A percentile compares a stretch with the other conserved stretches of the same genome.
Evolutionary conservation across 441 rosid species (phyloP).

Genomic region (Omphalea diandra): DNA sequence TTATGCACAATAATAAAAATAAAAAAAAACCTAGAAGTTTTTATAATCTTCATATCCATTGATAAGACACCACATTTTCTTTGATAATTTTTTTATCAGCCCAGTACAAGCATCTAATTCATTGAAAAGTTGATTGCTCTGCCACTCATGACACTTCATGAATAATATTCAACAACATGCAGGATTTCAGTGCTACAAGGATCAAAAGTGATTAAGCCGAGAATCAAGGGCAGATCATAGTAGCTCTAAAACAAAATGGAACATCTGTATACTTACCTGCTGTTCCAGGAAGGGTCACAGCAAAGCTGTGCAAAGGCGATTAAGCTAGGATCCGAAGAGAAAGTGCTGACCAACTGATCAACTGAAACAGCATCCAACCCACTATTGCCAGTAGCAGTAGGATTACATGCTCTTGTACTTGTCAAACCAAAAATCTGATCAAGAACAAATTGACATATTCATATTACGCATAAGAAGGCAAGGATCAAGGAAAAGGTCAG

Average conservation of each 20-base stretch:
- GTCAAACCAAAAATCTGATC: slow-evolving; percentile 78
- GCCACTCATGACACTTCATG: neutral
- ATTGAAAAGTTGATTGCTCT: neutral
- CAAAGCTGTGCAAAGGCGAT: slow-evolving; percentile 93
- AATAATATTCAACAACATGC: neutral
- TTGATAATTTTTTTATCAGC: neutral
- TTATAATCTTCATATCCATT: neutral
- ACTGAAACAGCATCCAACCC: slow-evolving; percentile 58
- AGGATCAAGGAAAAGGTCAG: slow-evolving; percentile 7
- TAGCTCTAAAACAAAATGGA: neutral
- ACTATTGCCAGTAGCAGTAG: slow-evolving; percentile 33
- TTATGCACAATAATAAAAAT: neutral
- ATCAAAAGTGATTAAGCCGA: neutral
- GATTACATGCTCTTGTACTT: slow-evolving; percentile 41
- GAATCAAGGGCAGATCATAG: neutral
- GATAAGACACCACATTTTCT: neutral
- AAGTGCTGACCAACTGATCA: slow-evolving; percentile 93
- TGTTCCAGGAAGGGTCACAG: slow-evolving; percentile 85
- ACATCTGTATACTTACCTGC: slow-evolving; percentile 44
- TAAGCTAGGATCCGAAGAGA: slow-evolving; percentile 97
- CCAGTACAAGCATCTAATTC: neutral
- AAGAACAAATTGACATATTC: slow-evolving; percentile 18
- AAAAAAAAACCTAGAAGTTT: neutral
- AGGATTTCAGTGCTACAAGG: neutral
- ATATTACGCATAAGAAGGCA: slow-evolving; percentile 1